A percentile compares a stretch with the other conserved stretches of the same genome.
phyloP scores from a whole-genome alignment of 2,329 filamentous ascomycete genomes.

The Aspergillus bombycis region DNA sequence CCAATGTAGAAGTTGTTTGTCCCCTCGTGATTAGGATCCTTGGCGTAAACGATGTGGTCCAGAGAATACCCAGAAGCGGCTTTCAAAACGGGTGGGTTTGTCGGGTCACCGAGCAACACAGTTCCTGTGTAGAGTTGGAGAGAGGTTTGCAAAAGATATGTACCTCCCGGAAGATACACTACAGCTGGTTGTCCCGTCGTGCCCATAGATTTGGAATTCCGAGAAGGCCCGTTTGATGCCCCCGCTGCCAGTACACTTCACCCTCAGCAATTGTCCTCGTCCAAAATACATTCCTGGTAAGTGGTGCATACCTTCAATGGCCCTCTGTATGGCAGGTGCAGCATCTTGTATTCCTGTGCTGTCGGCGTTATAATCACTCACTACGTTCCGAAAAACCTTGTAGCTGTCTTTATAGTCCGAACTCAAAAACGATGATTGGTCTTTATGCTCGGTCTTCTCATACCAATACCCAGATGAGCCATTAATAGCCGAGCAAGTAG shows the following conservation, averaged over 20 bases:
- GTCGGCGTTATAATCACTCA: constrained; percentile 37
- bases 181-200: constrained; percentile 35
- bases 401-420: constrained; percentile 32
- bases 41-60: constrained; percentile 59
- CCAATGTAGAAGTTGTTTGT: constrained; percentile 42
- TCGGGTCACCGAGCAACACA: constrained; percentile 42
- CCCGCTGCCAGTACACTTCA: constrained; percentile 21
- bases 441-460: constrained; percentile 33
- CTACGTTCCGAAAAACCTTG: constrained; percentile 41
- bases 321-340: constrained; percentile 32
- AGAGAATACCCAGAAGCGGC: constrained; percentile 56
- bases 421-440: constrained; percentile 31
- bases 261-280: neutral
- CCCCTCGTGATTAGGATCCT: constrained; percentile 35
- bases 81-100: constrained; percentile 54
- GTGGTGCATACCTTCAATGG: constrained; percentile 29
- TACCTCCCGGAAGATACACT: constrained; percentile 35
- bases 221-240: constrained; percentile 27
- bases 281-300: neutral
- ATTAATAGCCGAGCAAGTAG: neutral
- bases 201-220: constrained; percentile 31
- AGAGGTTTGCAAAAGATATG: constrained; percentile 28
- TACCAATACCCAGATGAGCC: constrained; percentile 29
- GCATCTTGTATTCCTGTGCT: constrained; percentile 36
- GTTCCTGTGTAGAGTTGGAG: constrained; percentile 38